Evolutionary conservation across 108 stramenopile genomes (phyloP), one percentile per base, ranked within the genome.

Genomic region (Phaeodactylum tricornutum): DNA sequence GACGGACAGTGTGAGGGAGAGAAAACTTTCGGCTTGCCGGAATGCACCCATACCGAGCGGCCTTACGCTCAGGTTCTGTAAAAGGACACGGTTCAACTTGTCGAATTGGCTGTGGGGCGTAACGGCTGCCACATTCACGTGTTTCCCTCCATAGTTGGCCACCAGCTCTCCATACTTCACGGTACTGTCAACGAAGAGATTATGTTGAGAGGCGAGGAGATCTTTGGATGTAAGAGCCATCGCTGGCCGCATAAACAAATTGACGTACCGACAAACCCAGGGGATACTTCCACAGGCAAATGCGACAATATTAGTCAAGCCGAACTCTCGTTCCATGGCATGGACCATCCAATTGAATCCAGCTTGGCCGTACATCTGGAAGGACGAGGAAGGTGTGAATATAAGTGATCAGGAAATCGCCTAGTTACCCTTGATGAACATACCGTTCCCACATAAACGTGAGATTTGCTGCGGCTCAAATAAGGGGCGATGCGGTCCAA

Each of bases 261-360:
- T n/a, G n/a, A n/a, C n/a, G n/a, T n/a, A n/a, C n/a, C n/a, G n/a
- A n/a, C n/a, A n/a, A n/a, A n/a, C n/a, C n/a, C n/a, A 73, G 29
- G 72, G 72, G 41, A 73, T 73, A 32, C 67, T 28, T 4, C 72
- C 72, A 29, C 59, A 22, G 39, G 72, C 72, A 51, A 68, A 73
- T 17, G 62, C 22, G 19, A 55, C 53, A 7, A 66, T 38, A 45
- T 73, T 73, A 9, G 24, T 61, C 8, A 68, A 37, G 9, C 30
- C 17, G 21, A 45, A 38, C 15, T 50, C 29, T 9, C 46, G 39
- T 36, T 73, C 72, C 16, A 55, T 35, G 26, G 68, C 72, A 27
- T 73, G 72, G 4, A 73, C 67, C 72, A 73, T 73, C 72, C 72
- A 73, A 38, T 68, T 64, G 29, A 67, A 73, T 2, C 67, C 67